A percentile compares a stretch with the other conserved stretches of the same genome.
These are phyloP conservation scores for Ambrosia hybrid DNA, from an alignment of 140 eudicot species.

Conservation along the genomic window DNA sequence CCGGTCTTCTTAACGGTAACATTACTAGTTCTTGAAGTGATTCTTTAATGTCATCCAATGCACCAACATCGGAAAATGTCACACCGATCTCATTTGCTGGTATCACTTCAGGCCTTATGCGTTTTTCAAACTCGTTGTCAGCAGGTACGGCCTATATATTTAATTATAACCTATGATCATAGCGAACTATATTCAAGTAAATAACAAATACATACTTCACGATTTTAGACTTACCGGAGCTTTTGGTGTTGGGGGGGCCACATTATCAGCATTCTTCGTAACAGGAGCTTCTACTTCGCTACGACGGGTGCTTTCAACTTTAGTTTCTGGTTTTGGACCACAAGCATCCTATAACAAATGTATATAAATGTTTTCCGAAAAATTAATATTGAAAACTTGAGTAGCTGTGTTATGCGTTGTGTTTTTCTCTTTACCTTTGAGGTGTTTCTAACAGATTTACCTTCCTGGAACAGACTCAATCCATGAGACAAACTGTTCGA, in stretches of 20 bases:
- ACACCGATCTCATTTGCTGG: slow-evolving; percentile 88
- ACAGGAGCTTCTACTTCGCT: too few species aligned
- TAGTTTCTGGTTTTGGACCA: too few species aligned
- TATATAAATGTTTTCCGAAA: neutral
- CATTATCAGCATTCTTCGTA: too few species aligned
- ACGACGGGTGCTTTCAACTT: too few species aligned
- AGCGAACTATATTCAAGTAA: too few species aligned
- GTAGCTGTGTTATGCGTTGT: neutral
- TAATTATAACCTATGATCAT: too few species aligned
- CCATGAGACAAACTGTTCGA: slow-evolving; percentile 87
- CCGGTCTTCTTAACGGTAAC: slow-evolving; percentile 86
- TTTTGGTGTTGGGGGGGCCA: too few species aligned
- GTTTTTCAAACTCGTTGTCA: slow-evolving; percentile 52
- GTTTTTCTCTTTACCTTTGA: slow-evolving; percentile 53
- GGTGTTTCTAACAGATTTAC: slow-evolving; percentile 52
- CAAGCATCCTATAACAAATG: slow-evolving; percentile 31
- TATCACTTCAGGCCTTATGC: slow-evolving; percentile 68
- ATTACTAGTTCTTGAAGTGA: slow-evolving; percentile 90
- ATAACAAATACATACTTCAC: too few species aligned
- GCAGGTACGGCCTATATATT: slow-evolving; percentile 36
- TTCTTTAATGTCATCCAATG: slow-evolving; percentile 79
- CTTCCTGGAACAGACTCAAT: slow-evolving; percentile 81
- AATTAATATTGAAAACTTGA: neutral
- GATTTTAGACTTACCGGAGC: too few species aligned
- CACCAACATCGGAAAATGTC: slow-evolving; percentile 78